A percentile compares a stretch with the other conserved stretches of the same genome.
Conservation (phyloP, 306 rosid genomes). For the Gastrolobium villosum region DNA sequence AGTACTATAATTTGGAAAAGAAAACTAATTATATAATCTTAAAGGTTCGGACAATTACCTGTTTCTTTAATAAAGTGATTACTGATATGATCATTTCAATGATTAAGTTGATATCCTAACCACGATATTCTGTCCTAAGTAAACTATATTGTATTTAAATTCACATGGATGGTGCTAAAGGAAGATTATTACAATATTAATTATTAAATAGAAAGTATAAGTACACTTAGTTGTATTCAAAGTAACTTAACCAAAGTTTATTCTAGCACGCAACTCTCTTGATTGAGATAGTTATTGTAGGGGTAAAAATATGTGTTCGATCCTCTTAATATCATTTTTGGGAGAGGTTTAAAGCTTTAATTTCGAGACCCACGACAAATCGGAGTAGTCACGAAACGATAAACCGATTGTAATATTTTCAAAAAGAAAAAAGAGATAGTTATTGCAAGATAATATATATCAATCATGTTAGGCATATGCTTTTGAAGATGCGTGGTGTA, state of each 20-base stretch:
- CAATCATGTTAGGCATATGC: constrained; percentile 55
- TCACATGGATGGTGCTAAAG: neutral
- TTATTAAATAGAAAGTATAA: constrained; percentile 5
- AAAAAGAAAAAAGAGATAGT: neutral
- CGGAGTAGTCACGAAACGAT: no score
- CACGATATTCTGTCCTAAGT: constrained; percentile 9
- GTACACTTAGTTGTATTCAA: neutral
- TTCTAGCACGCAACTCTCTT: constrained; percentile 40
- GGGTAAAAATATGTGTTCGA: no score
- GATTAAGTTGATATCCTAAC: constrained; percentile 27
- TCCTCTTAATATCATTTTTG: no score
- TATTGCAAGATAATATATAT: neutral
- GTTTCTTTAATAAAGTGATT: constrained; percentile 25
- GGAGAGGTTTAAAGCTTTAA: no score
- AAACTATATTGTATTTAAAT: constrained; percentile 21
- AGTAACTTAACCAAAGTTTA: constrained; percentile 22
- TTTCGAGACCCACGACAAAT: no score
- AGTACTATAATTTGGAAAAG: neutral
- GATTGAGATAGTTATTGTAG: constrained; percentile 9
- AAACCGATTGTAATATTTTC: no score
- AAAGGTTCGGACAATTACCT: neutral
- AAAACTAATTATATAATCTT: neutral
- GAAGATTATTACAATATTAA: neutral
- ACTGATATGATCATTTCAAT: neutral
- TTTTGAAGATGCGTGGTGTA: constrained; percentile 58